Base-by-base conservation (phyloP, 768 basidiomycete species). In the Guyanaporus albipodus region DNA sequence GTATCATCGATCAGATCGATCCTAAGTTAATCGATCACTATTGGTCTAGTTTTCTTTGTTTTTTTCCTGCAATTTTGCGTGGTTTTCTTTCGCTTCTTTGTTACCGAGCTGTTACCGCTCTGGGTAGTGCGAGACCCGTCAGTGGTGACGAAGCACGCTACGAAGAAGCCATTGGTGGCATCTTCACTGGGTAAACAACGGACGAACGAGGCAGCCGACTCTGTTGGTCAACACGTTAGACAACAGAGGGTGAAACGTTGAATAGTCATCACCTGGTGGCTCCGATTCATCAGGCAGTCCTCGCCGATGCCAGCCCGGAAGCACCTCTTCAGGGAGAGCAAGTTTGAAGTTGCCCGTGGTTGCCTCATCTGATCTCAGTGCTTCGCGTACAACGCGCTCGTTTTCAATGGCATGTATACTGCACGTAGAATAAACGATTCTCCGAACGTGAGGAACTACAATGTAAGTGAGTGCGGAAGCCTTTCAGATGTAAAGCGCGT, bases 351-450 rank as follows among this genome's bases (percentile, higher is more conserved):
- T 67, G 22, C 73, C 75, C 26, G 58, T 60, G 26, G 60, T 58
- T 18, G 88, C 89, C 62, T 92, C 88, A 8, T 82, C 75, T 22
- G 85, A 86, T 44, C 70, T 70, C 36, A 98, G 74, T 4, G 85
- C 85, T 44, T 79, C 72, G 7, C 78, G 71, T 8, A 97, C 89
- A 46, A 98, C 96, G 48, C 82, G 82, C 63, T 99, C 96, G 66
- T 99, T 94, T 62, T 99, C 96, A 33, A 77, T 78, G 12, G 87
- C 79, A 66, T 97, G 86, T 38, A 96, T 73, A 52, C 92, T 96
- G 63, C 95, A 99, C n/a, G 96, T 99, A 19, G 94, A 98, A 67
- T 99, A 98, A 22, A 93, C 93, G 57, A 99, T 91, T 56, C 79
- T 82, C 48, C 74, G 67, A 28, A 83, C 88, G 32, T 74, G 73